Evolutionary conservation across 2,329 filamentous ascomycete genomes (phyloP).

Genomic region (Aspergillus ibericus): DNA sequence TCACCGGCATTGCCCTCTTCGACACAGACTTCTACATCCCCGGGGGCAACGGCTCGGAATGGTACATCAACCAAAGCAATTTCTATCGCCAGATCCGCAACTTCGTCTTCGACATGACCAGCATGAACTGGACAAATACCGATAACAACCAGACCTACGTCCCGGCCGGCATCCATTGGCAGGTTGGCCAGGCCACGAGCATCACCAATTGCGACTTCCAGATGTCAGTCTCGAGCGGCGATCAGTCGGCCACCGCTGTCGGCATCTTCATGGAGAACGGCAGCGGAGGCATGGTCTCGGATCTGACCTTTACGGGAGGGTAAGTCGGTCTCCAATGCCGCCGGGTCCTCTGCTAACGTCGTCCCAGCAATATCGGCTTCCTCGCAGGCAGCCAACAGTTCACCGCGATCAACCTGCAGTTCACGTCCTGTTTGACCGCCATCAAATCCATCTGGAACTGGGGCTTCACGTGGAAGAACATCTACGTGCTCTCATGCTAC

Average conservation of each 20-base stretch:
- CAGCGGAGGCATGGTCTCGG: conserved; percentile 59
- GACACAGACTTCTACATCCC: conserved; percentile 4
- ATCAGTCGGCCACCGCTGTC: conserved; percentile 16
- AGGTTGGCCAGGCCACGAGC: conserved; percentile 70
- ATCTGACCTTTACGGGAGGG: conserved; percentile 61
- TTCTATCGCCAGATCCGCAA: conserved; percentile 62
- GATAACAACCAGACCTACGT: conserved; percentile 33
- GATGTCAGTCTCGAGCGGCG: conserved; percentile 53
- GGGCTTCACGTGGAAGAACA: conserved; percentile 54
- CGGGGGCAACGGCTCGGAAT: conserved; percentile 48
- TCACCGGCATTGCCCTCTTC: neutral
- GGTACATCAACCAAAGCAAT: conserved; percentile 63
- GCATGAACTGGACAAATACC: conserved; percentile 6
- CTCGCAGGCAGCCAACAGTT: conserved; percentile 62
- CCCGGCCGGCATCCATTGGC: conserved; percentile 70
- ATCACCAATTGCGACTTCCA: conserved; percentile 70
- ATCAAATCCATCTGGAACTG: conserved; percentile 59
- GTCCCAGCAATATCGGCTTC: conserved; percentile 39
- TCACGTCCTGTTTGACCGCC: conserved; percentile 52
- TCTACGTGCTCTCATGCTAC: conserved; percentile 52
- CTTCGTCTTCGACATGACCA: conserved; percentile 69
- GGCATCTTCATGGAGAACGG: conserved; percentile 33
- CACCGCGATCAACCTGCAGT: conserved; percentile 56
- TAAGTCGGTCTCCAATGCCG: conserved; percentile 33
- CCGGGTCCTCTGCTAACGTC: neutral